Base-by-base conservation (phyloP, 805 yeast genomes). In the Ascoidea rubescens region DNA sequence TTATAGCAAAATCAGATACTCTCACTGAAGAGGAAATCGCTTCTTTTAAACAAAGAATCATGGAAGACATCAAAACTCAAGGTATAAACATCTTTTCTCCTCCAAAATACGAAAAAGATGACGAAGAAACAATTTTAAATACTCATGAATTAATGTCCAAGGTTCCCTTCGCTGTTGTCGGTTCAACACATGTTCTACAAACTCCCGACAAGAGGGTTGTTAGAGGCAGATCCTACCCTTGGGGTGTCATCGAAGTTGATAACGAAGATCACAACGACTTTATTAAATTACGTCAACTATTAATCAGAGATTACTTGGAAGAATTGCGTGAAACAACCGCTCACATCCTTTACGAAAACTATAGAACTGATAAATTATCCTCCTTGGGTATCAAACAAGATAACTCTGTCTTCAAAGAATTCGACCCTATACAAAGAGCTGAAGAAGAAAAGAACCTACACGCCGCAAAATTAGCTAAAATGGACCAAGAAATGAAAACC, bases 191-290 rank as follows among this genome's bases (percentile, higher is more conserved):
- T 54, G 80, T 79, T 56, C 82, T 85, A 43, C 81, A 81, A 59
- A 70, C 74, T 46, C 65, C 75, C 47, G 93, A 86, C 63, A 96
- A 96, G 46, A 58, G 65, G 47, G 56, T 63, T 28, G 95, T 90
- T 48, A 81, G 97, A 67, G 97, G 96, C 59, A 85, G 99, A 70
- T 72, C 78, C 56, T 91, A 91, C 67, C 97, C 98, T 56, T 93
- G 99, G 99, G 98, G 98, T 59, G 75, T 85, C 28, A 85, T 93
- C 61, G 97, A 93, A 70, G 90, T 93, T 59, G 97, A 89, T 67
- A 91, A 93, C 66, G 93, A 87, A 70, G 80, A 81, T 53, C 97
- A 93, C 66, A 85, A 89, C 67, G 99, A 91, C 69, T 93, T 91
- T 66, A 81, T 85, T 58, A 82, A 81, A 67, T 78, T 91, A 66